These are phyloP conservation scores for Dillenia suffruticosa DNA, from an alignment of 164 flowering plant species.

Conservation along the genomic window DNA sequence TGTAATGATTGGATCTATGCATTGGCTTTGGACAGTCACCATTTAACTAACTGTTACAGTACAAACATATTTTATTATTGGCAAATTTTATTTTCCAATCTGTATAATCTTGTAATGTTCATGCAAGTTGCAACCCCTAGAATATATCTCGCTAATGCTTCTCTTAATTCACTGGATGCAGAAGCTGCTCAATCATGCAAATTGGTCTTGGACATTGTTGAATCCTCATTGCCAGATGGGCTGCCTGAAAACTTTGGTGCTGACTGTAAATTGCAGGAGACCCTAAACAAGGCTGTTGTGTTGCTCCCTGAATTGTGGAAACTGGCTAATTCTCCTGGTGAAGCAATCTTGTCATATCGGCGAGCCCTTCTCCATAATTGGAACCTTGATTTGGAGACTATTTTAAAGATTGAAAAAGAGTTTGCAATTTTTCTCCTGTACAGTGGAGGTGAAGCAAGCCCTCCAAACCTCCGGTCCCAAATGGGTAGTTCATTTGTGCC, in stretches of 20 bases:
- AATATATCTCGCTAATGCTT: background rate
- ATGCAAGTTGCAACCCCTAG: too few relatives aligned
- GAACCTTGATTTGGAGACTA: constrained; percentile 68
- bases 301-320: constrained; percentile 87
- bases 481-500: constrained; percentile 76
- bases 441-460: constrained; percentile 73
- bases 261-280: constrained; percentile 55
- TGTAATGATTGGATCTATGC: too few relatives aligned
- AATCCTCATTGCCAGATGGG: constrained; percentile 54
- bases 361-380: constrained; percentile 75
- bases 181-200: constrained; percentile 69
- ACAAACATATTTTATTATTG: too few relatives aligned
- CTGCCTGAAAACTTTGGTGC: constrained; percentile 39
- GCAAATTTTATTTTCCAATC: too few relatives aligned
- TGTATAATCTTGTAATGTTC: too few relatives aligned
- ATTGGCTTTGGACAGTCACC: too few relatives aligned
- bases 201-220: constrained; percentile 51
- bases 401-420: constrained; percentile 66
- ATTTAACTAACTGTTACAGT: too few relatives aligned
- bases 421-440: constrained; percentile 86
- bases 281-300: constrained; percentile 62
- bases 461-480: constrained; percentile 80
- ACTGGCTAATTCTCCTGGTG: constrained; percentile 49
- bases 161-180: constrained; percentile 24
- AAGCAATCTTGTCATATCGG: constrained; percentile 68